A percentile compares a stretch with the other conserved stretches of the same genome.
Evolutionary conservation across 75 land plant genomes (phyloP).

Genomic region (Selaginella tamariscina): DNA sequence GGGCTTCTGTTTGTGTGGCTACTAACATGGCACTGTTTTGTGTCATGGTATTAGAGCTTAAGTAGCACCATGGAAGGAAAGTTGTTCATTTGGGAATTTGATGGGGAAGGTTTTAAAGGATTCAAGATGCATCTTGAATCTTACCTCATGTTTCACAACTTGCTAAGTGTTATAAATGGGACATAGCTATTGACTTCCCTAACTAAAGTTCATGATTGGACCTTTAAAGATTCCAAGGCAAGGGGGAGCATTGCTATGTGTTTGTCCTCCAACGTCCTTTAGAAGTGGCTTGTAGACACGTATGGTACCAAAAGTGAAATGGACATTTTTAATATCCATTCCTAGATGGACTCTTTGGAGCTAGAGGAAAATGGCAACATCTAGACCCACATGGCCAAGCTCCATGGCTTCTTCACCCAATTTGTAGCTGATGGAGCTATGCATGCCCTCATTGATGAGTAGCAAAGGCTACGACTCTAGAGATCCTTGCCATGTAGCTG

Average conservation of each 20-base stretch:
- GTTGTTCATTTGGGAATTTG: not conserved
- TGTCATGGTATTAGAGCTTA: not conserved
- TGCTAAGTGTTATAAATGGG: not conserved
- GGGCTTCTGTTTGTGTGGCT: too few species aligned
- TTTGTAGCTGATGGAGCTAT: not conserved
- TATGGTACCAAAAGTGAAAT: not conserved
- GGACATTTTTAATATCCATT: not conserved
- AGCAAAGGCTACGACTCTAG: too few species aligned
- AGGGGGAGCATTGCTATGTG: not conserved
- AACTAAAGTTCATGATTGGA: not conserved
- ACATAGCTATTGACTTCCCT: not conserved
- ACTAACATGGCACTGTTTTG: too few species aligned
- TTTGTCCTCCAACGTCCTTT: not conserved
- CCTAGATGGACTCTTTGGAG: too few species aligned
- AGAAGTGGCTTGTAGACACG: not conserved
- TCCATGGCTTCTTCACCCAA: not conserved
- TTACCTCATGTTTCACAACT: not conserved
- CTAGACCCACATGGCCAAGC: too few species aligned
- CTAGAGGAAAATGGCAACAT: too few species aligned
- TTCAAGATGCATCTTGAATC: constrained; percentile 1
- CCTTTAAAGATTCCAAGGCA: not conserved
- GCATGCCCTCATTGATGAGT: not conserved
- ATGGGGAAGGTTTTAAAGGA: not conserved
- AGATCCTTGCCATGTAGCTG: too few species aligned
- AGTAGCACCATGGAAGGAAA: not conserved